Conservation (phyloP, 2,329 filamentous ascomycete species). For the Apiospora rasikravindrae region DNA sequence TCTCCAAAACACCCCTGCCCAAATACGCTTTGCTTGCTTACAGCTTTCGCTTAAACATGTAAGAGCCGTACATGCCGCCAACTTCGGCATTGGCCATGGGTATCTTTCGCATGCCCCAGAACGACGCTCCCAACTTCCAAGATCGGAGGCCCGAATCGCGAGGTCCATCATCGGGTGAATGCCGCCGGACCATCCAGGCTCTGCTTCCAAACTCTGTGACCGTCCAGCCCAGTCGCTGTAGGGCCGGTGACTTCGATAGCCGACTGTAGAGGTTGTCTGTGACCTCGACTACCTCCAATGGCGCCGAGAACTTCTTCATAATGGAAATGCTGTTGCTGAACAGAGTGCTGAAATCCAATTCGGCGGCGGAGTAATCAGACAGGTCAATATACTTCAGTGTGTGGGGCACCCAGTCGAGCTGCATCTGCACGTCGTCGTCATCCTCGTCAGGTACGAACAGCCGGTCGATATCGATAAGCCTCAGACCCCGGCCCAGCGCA, state of each 20-base stretch:
- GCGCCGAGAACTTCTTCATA: conserved; percentile 64
- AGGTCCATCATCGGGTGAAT: conserved; percentile 41
- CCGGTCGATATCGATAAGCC: conserved; percentile 67
- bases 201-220: conserved; percentile 71
- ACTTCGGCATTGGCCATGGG: conserved; percentile 92
- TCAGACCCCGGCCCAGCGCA: conserved; percentile 71
- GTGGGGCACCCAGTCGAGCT: conserved; percentile 57
- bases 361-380: conserved; percentile 69
- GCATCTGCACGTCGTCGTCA: conserved; percentile 33
- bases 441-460: conserved; percentile 61
- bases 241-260: conserved; percentile 66
- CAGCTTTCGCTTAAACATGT: conserved; percentile 66
- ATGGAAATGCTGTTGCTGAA: conserved; percentile 59
- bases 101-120: conserved; percentile 88
- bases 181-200: conserved; percentile 69
- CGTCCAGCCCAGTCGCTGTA: conserved; percentile 70
- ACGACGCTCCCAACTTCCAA: conserved; percentile 86
- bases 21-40: conserved; percentile 37
- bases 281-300: conserved; percentile 79
- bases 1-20: background rate
- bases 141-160: conserved; percentile 63
- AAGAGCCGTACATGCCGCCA: conserved; percentile 87
- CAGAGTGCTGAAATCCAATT: conserved; percentile 62
- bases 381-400: conserved; percentile 78
- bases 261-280: conserved; percentile 70